These are phyloP conservation scores for Sphaerulina populicola DNA, from an alignment of 2,329 filamentous ascomycete species.

Conservation along the genomic window DNA sequence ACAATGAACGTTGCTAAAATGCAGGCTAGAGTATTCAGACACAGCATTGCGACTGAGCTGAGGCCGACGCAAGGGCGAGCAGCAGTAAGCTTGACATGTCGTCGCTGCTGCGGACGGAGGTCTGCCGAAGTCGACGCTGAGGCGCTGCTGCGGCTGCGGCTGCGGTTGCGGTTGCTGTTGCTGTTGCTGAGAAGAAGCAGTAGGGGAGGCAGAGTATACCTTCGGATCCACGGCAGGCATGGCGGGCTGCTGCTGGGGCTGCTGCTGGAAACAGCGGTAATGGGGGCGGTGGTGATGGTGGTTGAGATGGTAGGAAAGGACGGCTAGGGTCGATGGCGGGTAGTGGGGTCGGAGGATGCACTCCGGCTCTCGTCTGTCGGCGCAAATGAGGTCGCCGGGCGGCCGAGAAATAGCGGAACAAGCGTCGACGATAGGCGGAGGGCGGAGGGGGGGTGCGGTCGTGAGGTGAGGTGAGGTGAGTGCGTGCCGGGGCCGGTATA, in stretches of 20 bases:
- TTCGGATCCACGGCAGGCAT: slow-evolving; percentile 24
- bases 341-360: background rate
- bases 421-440: background rate
- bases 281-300: background rate
- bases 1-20: background rate
- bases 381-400: slow-evolving; percentile 5
- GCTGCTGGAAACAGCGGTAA: background rate
- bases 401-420: background rate
- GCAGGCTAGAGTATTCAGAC: slow-evolving; percentile 12
- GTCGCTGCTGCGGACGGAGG: slow-evolving; percentile 3
- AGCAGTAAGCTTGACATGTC: slow-evolving; percentile 6
- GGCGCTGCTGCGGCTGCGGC: slow-evolving; percentile 3
- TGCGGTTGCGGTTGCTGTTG: background rate
- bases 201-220: slow-evolving; percentile 19
- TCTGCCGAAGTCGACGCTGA: slow-evolving; percentile 6
- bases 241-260: slow-evolving; percentile 1
- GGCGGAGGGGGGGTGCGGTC: background rate
- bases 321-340: slow-evolving; percentile 1
- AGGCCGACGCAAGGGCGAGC: slow-evolving; percentile 12
- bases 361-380: slow-evolving; percentile 1
- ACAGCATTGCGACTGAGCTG: slow-evolving; percentile 17
- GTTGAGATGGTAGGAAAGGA: background rate
- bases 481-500: background rate
- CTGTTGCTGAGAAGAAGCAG: slow-evolving; percentile 11
- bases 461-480: background rate